These are phyloP conservation scores for Alternaria sp. DNA, from an alignment of 2,329 filamentous ascomycete species.

Conservation along the genomic window DNA sequence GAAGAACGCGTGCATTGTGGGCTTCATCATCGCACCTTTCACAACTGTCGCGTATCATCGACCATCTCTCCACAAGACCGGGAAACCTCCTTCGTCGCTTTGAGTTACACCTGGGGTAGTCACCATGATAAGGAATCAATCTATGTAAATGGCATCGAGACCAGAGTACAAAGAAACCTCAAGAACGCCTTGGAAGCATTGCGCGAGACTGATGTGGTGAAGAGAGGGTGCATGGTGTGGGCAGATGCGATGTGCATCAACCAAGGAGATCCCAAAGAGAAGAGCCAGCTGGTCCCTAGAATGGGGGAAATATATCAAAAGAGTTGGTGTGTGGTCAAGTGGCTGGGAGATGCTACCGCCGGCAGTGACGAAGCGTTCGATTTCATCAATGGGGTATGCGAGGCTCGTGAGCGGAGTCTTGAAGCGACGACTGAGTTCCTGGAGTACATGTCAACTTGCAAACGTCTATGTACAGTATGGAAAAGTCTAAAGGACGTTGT, in stretches of 20 bases:
- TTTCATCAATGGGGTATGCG: neutral
- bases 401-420: too few relatives aligned
- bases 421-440: too few relatives aligned
- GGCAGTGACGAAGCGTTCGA: neutral
- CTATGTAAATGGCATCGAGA: accelerated
- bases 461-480: too few relatives aligned
- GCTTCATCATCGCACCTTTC: too few relatives aligned
- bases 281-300: neutral
- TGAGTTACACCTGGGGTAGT: neutral
- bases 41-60: too few relatives aligned
- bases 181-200: neutral
- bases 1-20: accelerated
- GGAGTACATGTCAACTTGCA: too few relatives aligned
- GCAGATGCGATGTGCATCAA: neutral
- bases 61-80: too few relatives aligned
- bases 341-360: neutral
- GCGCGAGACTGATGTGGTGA: neutral
- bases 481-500: too few relatives aligned
- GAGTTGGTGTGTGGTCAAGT: neutral
- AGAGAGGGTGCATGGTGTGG: neutral
- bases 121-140: accelerated
- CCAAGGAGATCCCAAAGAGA: neutral
- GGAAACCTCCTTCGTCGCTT: neutral
- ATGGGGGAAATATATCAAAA: neutral
- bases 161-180: neutral